phyloP scores from a whole-genome alignment of 345 rosid genomes.

The Gossypium turneri region DNA sequence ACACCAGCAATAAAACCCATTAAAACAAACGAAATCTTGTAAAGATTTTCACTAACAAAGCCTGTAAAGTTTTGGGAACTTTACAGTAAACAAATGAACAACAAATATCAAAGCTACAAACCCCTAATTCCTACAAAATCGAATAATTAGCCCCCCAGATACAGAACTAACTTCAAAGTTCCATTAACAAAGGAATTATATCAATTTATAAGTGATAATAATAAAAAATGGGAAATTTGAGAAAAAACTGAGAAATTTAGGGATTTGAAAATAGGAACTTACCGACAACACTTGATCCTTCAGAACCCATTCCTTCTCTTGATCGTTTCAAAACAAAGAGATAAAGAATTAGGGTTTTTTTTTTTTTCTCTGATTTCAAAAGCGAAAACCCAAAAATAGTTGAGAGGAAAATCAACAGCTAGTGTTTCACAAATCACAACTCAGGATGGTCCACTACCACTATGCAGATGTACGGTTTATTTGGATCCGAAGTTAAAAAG shows the following conservation, averaged over 20 bases:
- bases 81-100: too few relatives aligned
- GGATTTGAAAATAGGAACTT: conserved; percentile 9
- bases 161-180: background rate
- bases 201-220: background rate
- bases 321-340: background rate
- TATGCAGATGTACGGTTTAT: too few relatives aligned
- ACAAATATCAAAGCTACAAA: background rate
- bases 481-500: too few relatives aligned
- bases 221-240: background rate
- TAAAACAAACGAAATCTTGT: too few relatives aligned
- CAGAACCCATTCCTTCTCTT: conserved; percentile 39
- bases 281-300: conserved; percentile 51
- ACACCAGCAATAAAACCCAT: too few relatives aligned
- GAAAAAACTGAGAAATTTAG: background rate
- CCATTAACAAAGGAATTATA: background rate
- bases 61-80: too few relatives aligned
- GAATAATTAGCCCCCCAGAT: background rate
- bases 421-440: too few relatives aligned
- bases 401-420: too few relatives aligned
- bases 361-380: background rate
- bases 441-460: too few relatives aligned
- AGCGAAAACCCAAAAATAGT: background rate
- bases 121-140: conserved; percentile 4
- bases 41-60: too few relatives aligned
- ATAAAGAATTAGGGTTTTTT: background rate